Evolutionary conservation across 257 asterid genomes (phyloP), one percentile per base, ranked within the genome.

Genomic region (Solanum gracilifrons): DNA sequence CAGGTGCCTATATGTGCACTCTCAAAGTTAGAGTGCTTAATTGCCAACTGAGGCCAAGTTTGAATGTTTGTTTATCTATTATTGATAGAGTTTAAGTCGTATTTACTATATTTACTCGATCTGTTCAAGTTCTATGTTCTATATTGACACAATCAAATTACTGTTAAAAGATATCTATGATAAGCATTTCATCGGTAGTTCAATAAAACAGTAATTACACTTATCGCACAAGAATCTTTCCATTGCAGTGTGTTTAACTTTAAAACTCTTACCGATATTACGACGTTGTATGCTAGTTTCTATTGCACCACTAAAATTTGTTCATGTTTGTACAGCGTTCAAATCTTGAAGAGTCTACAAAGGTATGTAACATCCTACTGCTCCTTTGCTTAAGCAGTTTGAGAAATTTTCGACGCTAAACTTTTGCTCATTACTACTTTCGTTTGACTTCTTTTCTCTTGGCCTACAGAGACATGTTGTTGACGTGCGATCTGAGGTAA

Each of bases 401-500:
- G 33, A 35, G 29, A 11, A 29, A 41, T 80, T 11, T n/a, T 8
- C 3, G 31, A 6, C 12, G 18, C 6, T 7, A 3, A 29, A 48
- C 39, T 9, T 82, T 1, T 31, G 2, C 31, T 82, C 43, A 82
- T 23, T 80, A 9, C 58, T 20, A 3, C 13, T 76, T 35, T 10
- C 39, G 13, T 29, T 41, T 69, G 27, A 29, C 35, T 41, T 25
- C 75, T 86, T 88, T 23, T 80, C 68, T 87, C 66, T 58, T 82
- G 62, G 29, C 48, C 41, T 29, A 23, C 93, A 96, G 99, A 93
- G 82, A 87, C 97, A 89, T n/a, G 90, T 48, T 11, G 90, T 93
- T 36, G 98, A 96, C 60, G 92, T 91, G 85, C 93, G 99, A 90
- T 89, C 94, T 25, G 99, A 96, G 98, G 99, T 96, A 74, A 94